Evolutionary conservation across 768 basidiomycete species (phyloP), one percentile per base, ranked within the genome.

Genomic region (Omphalotus guepiniiformis): DNA sequence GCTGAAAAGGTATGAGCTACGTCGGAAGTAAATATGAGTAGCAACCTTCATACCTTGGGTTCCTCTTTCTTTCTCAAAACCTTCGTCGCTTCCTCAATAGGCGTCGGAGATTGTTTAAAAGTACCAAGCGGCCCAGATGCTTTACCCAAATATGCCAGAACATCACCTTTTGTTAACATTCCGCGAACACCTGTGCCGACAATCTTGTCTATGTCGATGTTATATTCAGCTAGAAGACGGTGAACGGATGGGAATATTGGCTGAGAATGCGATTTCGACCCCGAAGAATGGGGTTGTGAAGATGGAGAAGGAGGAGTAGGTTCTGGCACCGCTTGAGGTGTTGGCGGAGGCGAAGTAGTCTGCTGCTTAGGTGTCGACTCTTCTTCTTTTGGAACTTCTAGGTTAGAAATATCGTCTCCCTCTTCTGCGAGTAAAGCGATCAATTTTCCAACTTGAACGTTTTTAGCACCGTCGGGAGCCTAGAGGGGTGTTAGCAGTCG

Each of bases 121-220:
- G 88, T 87, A 29, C 91, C 92, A 16, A 75, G 71, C 1, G 92
- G 88, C 28, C 75, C 73, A 9, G 83, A 83, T 16, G 93, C 88
- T 64, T 84, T 83, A 16, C 95, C 95, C 4, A 96, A 73, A 66
- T 81, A 83, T 2, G 90, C 71, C 23, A 99, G 75, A 1, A 98
- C 85, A 60, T 99, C 95, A 9, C 96, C 96, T 65, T 97, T 97
- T 39, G 94, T 98, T 51, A 98, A 64, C 86, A 93, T 94, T 12
- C 96, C 95, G 29, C 88, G 78, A 43, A 89, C 73, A 40, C 95
- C 95, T 2, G 93, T 95, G 5, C 88, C 93, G 53, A 84, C 85
- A 62, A 99, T 88, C 47, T 73, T 70, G 42, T 79, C 78, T 19
- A 79, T 68, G 52, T 84, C 74, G 53, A 93, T 69, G 41, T 65